A percentile compares a stretch with the other conserved stretches of the same genome.
Evolutionary conservation across 2,329 filamentous ascomycete species (phyloP).

Genomic region (Fusarium multiceps): DNA sequence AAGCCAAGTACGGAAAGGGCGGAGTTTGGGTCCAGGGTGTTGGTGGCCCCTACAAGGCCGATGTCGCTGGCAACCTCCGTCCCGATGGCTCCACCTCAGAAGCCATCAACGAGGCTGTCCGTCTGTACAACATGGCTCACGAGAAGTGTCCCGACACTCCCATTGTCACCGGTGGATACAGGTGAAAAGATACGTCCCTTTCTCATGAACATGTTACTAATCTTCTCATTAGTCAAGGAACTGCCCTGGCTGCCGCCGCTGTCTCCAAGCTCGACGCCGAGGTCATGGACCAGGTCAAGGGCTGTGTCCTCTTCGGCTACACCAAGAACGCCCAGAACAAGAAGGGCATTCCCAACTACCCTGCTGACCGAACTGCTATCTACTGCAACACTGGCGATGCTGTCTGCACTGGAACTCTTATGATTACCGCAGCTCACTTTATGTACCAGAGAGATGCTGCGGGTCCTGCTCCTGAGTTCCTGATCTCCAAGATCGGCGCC

Average conservation of each 20-base stretch:
- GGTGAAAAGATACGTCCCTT: neutral
- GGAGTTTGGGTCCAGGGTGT: slow-evolving; percentile 12
- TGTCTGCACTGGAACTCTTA: neutral
- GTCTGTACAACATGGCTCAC: slow-evolving; percentile 1
- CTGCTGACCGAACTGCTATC: neutral
- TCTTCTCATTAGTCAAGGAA: neutral
- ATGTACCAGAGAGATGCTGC: neutral
- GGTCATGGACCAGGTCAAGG: slow-evolving; percentile 10
- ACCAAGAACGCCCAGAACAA: slow-evolving; percentile 13
- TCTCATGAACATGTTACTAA: accelerated
- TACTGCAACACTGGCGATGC: neutral
- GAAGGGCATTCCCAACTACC: neutral
- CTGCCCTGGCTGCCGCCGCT: neutral
- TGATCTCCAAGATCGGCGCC: neutral
- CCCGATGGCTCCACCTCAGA: neutral
- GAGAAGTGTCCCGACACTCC: slow-evolving; percentile 8
- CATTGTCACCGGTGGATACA: slow-evolving; percentile 7
- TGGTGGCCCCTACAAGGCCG: neutral
- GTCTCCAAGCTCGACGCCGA: neutral
- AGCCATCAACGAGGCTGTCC: neutral
- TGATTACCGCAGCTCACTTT: slow-evolving; percentile 3
- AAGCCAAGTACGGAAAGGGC: neutral
- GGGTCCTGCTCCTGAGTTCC: neutral
- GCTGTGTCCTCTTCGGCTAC: neutral
- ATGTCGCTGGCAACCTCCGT: neutral